These are phyloP conservation scores for Kluyveromyces aestuarii DNA, from an alignment of 805 yeast species.

Conservation along the genomic window DNA sequence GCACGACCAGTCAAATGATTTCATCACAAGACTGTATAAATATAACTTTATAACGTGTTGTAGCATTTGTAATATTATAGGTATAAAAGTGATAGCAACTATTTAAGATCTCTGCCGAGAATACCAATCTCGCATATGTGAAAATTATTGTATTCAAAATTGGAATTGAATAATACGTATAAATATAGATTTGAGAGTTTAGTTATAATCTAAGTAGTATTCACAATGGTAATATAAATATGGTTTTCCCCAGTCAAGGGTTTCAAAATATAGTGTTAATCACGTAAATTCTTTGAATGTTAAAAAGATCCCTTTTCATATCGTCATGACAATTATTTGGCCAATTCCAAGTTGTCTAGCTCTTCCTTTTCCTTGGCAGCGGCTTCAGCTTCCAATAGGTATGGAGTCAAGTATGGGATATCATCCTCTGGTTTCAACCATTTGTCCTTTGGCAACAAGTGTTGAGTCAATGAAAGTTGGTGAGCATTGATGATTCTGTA, in stretches of 20 bases:
- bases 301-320: not conserved
- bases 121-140: not conserved
- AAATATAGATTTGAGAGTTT: not conserved
- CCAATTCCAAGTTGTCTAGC: slow-evolving; percentile 64
- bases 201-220: not conserved
- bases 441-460: slow-evolving; percentile 72
- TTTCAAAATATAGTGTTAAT: not conserved
- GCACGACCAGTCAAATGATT: not conserved
- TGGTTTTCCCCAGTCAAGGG: not conserved
- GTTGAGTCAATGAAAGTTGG: slow-evolving; percentile 78
- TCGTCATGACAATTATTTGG: slow-evolving; percentile 9
- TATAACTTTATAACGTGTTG: too few species aligned
- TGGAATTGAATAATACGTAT: not conserved
- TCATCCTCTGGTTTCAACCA: slow-evolving; percentile 76
- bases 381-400: slow-evolving; percentile 88
- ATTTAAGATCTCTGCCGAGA: not conserved
- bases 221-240: not conserved
- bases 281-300: not conserved
- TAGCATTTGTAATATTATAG: not conserved
- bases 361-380: slow-evolving; percentile 82
- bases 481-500: slow-evolving; percentile 89
- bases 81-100: not conserved
- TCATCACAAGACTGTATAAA: not conserved
- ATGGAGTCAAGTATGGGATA: slow-evolving; percentile 74
- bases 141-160: not conserved